Evolutionary conservation across 495 filamentous ascomycete genomes (phyloP).

Genomic region (Lasiosphaeria ovina): DNA sequence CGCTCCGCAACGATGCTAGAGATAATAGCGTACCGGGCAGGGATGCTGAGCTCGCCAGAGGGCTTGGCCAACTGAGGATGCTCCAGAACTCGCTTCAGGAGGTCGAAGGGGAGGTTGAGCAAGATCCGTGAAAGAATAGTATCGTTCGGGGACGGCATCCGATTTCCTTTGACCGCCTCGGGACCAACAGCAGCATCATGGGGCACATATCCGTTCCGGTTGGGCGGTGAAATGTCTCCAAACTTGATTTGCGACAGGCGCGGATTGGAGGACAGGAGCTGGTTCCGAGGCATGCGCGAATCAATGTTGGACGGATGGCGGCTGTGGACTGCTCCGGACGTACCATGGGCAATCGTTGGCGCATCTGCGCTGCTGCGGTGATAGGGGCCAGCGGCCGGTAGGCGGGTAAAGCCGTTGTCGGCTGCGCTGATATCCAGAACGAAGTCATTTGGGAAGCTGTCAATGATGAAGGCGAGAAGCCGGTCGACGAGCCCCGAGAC

Average conservation of each 20-base stretch:
- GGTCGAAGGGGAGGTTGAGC: slow-evolving; percentile 60
- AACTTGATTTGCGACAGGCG: slow-evolving; percentile 63
- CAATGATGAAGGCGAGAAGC: slow-evolving; percentile 44
- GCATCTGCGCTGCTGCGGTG: slow-evolving; percentile 16
- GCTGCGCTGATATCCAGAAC: slow-evolving; percentile 43
- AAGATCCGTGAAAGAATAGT: slow-evolving; percentile 58
- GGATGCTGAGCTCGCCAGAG: slow-evolving; percentile 44
- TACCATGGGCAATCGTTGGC: slow-evolving; percentile 37
- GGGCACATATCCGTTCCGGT: slow-evolving; percentile 28
- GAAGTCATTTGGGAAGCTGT: slow-evolving; percentile 49
- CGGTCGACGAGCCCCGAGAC: slow-evolving; percentile 33
- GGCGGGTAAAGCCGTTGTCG: slow-evolving; percentile 38
- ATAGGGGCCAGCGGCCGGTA: slow-evolving; percentile 18
- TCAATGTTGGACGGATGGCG: slow-evolving; percentile 22
- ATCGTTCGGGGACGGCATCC: slow-evolving; percentile 17
- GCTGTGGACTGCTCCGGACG: slow-evolving; percentile 22
- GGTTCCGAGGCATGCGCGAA: slow-evolving; percentile 24
- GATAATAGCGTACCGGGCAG: slow-evolving; percentile 45
- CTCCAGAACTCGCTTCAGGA: slow-evolving; percentile 57
- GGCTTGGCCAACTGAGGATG: slow-evolving; percentile 44
- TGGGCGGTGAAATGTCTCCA: slow-evolving; percentile 56
- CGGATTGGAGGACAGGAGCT: slow-evolving; percentile 39
- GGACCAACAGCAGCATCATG: background rate
- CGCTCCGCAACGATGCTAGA: slow-evolving; percentile 58
- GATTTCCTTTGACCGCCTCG: background rate